A percentile compares a stretch with the other conserved stretches of the same genome.
Evolutionary conservation across 371 early-diverging fungal genomes (phyloP).

Genomic region (Cokeromyces recurvatus): DNA sequence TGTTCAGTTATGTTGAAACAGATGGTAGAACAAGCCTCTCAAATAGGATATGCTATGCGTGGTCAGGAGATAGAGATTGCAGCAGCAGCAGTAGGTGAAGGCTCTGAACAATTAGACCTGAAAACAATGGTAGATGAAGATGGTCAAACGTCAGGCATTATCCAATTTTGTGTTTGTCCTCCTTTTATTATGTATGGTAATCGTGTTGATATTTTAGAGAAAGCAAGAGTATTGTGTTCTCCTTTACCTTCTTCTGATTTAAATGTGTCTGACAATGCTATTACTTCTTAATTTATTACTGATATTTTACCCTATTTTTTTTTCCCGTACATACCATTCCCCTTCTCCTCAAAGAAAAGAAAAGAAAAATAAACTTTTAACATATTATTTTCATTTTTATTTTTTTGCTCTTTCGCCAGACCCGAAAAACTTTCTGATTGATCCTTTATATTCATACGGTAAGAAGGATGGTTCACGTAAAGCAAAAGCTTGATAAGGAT

Average conservation of each 20-base stretch:
- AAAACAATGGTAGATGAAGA: constrained; percentile 37
- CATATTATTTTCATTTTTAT: constrained; percentile 12
- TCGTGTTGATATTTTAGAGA: constrained; percentile 24
- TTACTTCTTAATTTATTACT: too few relatives aligned
- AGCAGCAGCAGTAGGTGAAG: constrained; percentile 37
- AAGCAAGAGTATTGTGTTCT: constrained; percentile 32
- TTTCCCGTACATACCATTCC: too few relatives aligned
- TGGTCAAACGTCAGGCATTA: constrained; percentile 27
- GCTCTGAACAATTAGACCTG: constrained; percentile 30
- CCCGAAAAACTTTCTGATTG: constrained; percentile 42
- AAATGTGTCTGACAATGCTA: too few relatives aligned
- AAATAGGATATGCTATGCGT: constrained; percentile 41
- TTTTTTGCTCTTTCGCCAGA: constrained; percentile 33
- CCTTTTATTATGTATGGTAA: constrained; percentile 28
- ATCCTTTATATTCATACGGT: constrained; percentile 58
- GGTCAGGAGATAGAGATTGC: constrained; percentile 45
- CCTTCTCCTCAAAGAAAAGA: too few relatives aligned
- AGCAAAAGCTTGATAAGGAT: constrained; percentile 36
- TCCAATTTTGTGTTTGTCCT: constrained; percentile 36
- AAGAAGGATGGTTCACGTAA: constrained; percentile 53
- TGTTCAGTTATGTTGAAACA: constrained; percentile 26
- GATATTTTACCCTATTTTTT: too few relatives aligned
- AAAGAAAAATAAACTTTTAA: neutral
- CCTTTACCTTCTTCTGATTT: neutral
- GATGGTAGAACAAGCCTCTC: constrained; percentile 34